phyloP scores from a whole-genome alignment of 139 green algal species.

The Micromonas commoda region DNA sequence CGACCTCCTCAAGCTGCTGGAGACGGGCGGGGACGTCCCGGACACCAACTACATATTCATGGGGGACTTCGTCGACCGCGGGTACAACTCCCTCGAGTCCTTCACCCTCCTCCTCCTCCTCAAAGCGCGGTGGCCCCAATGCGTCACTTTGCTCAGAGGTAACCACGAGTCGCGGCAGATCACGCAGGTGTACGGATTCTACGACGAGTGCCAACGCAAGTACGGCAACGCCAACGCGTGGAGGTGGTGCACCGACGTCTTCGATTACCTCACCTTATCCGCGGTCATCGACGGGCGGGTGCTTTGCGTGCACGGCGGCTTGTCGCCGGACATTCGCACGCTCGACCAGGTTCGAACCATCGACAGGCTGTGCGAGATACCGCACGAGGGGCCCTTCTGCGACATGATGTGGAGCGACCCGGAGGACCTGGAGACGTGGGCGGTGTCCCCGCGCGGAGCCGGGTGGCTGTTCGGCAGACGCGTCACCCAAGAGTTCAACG shows the following conservation, averaged over 20 bases:
- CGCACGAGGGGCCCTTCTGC: slow-evolving; percentile 77
- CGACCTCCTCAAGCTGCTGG: slow-evolving; percentile 95
- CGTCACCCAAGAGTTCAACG: slow-evolving; percentile 75
- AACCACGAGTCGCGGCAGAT: slow-evolving; percentile 98
- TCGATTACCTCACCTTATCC: slow-evolving; percentile 94
- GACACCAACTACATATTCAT: slow-evolving; percentile 99
- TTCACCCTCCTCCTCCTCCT: slow-evolving; percentile 98
- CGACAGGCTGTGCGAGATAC: slow-evolving; percentile 94
- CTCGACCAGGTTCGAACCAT: slow-evolving; percentile 94
- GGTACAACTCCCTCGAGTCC: slow-evolving; percentile 97
- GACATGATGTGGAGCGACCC: slow-evolving; percentile 99
- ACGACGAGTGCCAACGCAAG: slow-evolving; percentile 98
- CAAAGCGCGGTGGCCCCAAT: slow-evolving; percentile 72
- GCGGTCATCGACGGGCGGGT: slow-evolving; percentile 89
- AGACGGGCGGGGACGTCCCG: slow-evolving; percentile 86
- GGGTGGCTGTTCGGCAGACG: slow-evolving; percentile 93
- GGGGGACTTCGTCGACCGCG: slow-evolving; percentile 96
- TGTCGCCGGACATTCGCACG: slow-evolving; percentile 90
- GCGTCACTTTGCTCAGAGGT: slow-evolving; percentile 92
- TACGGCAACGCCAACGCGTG: slow-evolving; percentile 98
- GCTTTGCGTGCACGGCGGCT: slow-evolving; percentile 93
- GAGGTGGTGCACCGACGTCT: slow-evolving; percentile 98
- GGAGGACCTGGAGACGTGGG: slow-evolving; percentile 97
- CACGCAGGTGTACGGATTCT: slow-evolving; percentile 99
- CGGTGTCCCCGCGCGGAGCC: slow-evolving; percentile 79